Evolutionary conservation across 352 stramenopile species (phyloP).

Genomic region (Phytophthora pisi): DNA sequence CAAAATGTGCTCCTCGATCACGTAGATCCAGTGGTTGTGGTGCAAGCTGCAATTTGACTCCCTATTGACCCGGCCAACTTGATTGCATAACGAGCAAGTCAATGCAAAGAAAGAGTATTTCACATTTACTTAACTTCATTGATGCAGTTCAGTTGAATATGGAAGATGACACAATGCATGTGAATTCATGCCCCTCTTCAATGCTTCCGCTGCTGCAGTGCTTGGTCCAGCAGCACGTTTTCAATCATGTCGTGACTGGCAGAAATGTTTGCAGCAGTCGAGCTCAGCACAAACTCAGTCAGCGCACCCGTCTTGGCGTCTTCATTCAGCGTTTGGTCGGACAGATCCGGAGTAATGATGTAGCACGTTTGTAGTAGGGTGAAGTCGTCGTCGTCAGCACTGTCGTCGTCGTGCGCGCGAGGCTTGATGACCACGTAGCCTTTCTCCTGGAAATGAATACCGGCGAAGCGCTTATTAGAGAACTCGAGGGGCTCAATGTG

Average conservation of each 20-base stretch:
- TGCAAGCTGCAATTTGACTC: neutral
- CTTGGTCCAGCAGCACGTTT: slow-evolving; percentile 42
- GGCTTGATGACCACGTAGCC: slow-evolving; percentile 43
- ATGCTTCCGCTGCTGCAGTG: slow-evolving; percentile 25
- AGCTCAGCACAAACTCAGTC: slow-evolving; percentile 41
- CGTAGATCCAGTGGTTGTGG: neutral
- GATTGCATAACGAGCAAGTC: neutral
- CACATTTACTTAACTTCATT: neutral
- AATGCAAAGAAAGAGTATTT: neutral
- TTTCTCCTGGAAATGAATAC: slow-evolving; percentile 45
- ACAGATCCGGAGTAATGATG: slow-evolving; percentile 45
- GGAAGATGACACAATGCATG: neutral
- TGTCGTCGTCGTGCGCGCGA: slow-evolving; percentile 12
- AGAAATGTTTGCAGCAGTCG: slow-evolving; percentile 38
- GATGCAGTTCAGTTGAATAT: neutral
- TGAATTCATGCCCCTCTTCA: neutral
- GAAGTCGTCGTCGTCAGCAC: slow-evolving; percentile 31
- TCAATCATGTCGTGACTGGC: slow-evolving; percentile 45
- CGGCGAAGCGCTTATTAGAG: slow-evolving; percentile 42
- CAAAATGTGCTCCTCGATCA: slow-evolving; percentile 26
- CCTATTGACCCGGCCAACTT: neutral
- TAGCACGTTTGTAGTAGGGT: slow-evolving; percentile 44
- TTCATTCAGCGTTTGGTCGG: slow-evolving; percentile 32
- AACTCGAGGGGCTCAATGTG: slow-evolving; percentile 61
- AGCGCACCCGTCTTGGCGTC: slow-evolving; percentile 36